A percentile compares a stretch with the other conserved stretches of the same genome.
phyloP scores from a whole-genome alignment of 805 yeast genomes.

The Komagataella mondaviorum region DNA sequence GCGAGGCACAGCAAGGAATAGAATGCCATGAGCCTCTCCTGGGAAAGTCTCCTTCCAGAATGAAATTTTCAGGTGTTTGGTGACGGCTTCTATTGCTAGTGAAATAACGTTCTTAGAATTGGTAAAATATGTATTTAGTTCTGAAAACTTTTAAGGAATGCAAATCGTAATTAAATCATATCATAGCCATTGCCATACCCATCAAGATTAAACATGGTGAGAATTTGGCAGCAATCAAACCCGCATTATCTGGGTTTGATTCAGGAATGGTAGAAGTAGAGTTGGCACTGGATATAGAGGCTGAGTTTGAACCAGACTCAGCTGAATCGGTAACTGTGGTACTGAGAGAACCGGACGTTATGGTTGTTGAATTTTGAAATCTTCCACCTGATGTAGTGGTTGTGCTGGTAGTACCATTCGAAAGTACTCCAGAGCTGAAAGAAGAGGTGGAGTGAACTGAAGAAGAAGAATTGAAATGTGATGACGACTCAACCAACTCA shows the following conservation, averaged over 20 bases:
- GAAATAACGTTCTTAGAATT: neutral
- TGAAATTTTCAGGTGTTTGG: no score
- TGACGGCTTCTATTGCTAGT: no score
- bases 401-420: neutral
- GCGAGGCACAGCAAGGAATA: neutral
- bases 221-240: neutral
- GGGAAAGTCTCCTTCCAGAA: no score
- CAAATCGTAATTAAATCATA: neutral
- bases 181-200: neutral
- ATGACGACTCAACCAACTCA: neutral
- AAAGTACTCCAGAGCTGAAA: neutral
- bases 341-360: neutral
- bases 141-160: neutral
- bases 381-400: neutral
- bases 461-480: neutral
- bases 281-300: neutral
- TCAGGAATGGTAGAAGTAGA: neutral
- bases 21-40: no score
- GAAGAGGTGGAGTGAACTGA: neutral
- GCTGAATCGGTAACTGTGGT: neutral
- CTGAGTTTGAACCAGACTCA: neutral
- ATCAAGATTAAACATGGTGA: neutral
- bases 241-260: neutral
- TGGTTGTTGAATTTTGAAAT: neutral
- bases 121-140: neutral